phyloP scores from a whole-genome alignment of 148 eudicot genomes.

The Silene latifolia region DNA sequence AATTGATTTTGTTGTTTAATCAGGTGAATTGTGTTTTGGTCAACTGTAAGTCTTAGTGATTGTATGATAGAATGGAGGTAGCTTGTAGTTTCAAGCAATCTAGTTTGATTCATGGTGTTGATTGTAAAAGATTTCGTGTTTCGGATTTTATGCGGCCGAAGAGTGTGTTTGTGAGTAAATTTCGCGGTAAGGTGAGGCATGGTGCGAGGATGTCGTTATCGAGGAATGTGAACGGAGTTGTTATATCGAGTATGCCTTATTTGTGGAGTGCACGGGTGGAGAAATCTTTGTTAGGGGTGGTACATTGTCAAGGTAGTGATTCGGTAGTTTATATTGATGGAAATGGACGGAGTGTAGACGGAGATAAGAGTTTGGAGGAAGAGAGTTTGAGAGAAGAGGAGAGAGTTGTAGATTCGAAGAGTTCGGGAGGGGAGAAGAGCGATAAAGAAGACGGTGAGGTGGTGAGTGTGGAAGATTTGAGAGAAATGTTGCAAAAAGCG shows the following conservation, averaged over 20 bases:
- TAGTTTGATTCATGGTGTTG: conserved; percentile 36
- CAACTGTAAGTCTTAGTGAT: conserved; percentile 25
- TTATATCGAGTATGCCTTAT: conserved; percentile 9
- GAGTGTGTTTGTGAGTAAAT: conserved; percentile 31
- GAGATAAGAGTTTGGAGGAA: conserved; percentile 30
- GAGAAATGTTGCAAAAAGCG: conserved; percentile 62
- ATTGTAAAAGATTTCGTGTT: conserved; percentile 32
- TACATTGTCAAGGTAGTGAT: conserved; percentile 63
- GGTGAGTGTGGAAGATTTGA: conserved; percentile 55
- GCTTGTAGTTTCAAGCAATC: conserved; percentile 58
- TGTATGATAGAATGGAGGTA: conserved; percentile 45
- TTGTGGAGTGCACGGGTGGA: conserved; percentile 21
- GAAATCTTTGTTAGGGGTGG: conserved; percentile 24
- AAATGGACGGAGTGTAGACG: conserved; percentile 44
- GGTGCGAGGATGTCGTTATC: conserved; percentile 26
- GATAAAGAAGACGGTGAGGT: conserved; percentile 42
- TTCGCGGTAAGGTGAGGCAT: conserved; percentile 33
- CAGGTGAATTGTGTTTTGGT: conserved; percentile 31
- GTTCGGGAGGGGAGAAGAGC: conserved; percentile 37
- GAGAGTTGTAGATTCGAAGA: conserved; percentile 28
- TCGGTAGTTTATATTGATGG: conserved; percentile 61
- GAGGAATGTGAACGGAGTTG: conserved; percentile 40
- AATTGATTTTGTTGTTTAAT: neutral
- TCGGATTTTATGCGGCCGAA: conserved; percentile 28
- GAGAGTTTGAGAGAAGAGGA: conserved; percentile 32